Evolutionary conservation across 1,284 basidiomycete genomes (phyloP), one percentile per base, ranked within the genome.

Genomic region (Leccinum holopus): DNA sequence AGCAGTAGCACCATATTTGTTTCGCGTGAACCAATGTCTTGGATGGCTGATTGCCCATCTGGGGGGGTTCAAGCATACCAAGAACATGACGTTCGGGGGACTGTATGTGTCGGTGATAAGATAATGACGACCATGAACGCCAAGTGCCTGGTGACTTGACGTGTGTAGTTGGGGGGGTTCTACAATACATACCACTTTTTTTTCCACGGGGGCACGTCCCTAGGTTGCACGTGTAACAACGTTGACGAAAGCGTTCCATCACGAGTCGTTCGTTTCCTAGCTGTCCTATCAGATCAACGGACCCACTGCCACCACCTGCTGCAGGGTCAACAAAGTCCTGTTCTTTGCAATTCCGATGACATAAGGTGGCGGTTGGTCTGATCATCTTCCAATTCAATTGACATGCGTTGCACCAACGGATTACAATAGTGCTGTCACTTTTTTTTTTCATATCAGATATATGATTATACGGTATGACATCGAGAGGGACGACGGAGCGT

Each of bases 181-280:
- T 7, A 16, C n/a, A 14, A 21, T 28, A 28, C 35, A 32, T 58
- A 16, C 39, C 53, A 18, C 30, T 18, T 11, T 10, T 9, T 33
- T 60, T 68, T 63, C 69, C 68, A 70, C 68, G 68, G n/a, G 16
- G 9, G 1, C 21, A 37, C 51, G n/a, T 61, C 70, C 69, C 68
- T 71, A 47, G 47, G 30, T 18, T 12, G n/a, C 44, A 52, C 32
- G 54, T 33, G 55, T 5, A 33, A 33, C 39, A 51, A 28, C 32
- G 41, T 35, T 16, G 52, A 58, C 44, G 54, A 52, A 51, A 57
- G 21, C 6, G 52, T 56, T 35, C 8, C 9, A 9, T 57, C 14
- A 37, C 33, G 12, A 39, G 21, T 21, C 18, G 28, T 52, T 16
- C n/a, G 52, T 18, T 51, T 25, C 35, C n/a, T n/a, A 18, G 41